These are phyloP conservation scores for Rhipidocladum racemiflorum DNA, from an alignment of 176 grass and related monocot genomes.

Conservation along the genomic window DNA sequence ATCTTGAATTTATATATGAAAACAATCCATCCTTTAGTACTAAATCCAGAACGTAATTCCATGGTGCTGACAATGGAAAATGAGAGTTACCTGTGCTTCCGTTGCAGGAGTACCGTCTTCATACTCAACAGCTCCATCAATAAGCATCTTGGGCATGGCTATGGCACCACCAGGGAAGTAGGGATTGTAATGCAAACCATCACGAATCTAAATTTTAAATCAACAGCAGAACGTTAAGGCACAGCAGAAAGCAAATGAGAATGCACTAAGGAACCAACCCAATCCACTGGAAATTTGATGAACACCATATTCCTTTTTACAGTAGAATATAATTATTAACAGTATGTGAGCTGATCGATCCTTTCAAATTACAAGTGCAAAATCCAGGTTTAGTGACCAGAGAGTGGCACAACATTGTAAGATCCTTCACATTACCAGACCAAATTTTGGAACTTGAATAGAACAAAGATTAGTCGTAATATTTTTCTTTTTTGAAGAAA, in stretches of 20 bases:
- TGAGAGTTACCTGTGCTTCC: constrained; percentile 72
- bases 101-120: constrained; percentile 94
- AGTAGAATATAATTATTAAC: not conserved
- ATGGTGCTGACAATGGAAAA: not conserved
- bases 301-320: too few species aligned
- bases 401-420: not conserved
- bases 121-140: constrained; percentile 86
- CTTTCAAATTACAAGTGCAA: not conserved
- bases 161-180: constrained; percentile 99
- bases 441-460: not conserved
- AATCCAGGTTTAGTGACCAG: not conserved
- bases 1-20: constrained; percentile 49
- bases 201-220: constrained; percentile 71
- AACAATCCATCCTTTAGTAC: constrained; percentile 2
- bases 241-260: not conserved
- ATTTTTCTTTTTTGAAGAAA: not conserved
- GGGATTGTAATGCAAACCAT: constrained; percentile 94
- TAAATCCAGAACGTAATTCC: not conserved
- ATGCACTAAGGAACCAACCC: not conserved
- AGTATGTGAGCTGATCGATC: not conserved
- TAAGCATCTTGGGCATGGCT: constrained; percentile 99
- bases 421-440: not conserved
- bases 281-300: not conserved
- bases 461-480: not conserved
- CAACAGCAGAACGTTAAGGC: not conserved